These are phyloP conservation scores for Zygosaccharomyces sapae DNA, from an alignment of 1,139 yeast genomes.

Conservation along the genomic window DNA sequence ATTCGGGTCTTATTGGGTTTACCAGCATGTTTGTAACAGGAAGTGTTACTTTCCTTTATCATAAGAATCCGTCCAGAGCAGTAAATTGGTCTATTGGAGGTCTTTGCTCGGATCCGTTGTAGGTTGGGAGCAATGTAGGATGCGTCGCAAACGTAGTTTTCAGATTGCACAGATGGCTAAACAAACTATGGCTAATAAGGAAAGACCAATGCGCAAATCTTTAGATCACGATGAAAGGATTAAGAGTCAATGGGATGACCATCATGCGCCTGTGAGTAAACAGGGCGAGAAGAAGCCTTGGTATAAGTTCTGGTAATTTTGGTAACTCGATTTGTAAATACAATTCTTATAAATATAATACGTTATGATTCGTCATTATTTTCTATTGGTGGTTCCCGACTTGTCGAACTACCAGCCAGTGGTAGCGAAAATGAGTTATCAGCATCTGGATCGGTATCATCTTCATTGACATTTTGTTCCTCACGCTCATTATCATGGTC, in stretches of 20 bases:
- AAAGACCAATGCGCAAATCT: slow-evolving; percentile 39
- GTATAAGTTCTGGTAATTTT: slow-evolving; percentile 34
- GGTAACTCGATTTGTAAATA: slow-evolving; percentile 6
- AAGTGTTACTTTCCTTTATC: slow-evolving; percentile 64
- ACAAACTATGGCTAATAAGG: slow-evolving; percentile 43
- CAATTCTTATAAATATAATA: not conserved
- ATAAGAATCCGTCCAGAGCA: slow-evolving; percentile 57
- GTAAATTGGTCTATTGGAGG: slow-evolving; percentile 84
- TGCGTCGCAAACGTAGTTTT: slow-evolving; percentile 48
- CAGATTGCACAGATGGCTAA: slow-evolving; percentile 47
- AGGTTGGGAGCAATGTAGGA: slow-evolving; percentile 92
- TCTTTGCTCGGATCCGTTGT: slow-evolving; percentile 73
- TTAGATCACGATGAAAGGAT: slow-evolving; percentile 24
- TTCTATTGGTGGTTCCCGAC: too few relatives aligned
- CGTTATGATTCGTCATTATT: too few relatives aligned
- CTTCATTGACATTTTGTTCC: not conserved
- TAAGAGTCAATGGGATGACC: slow-evolving; percentile 27
- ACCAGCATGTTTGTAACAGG: slow-evolving; percentile 80
- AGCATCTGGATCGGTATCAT: slow-evolving; percentile 10
- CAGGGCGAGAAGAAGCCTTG: slow-evolving; percentile 19
- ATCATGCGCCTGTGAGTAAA: slow-evolving; percentile 10
- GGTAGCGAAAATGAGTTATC: slow-evolving; percentile 18
- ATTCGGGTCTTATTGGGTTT: slow-evolving; percentile 82
- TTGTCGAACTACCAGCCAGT: slow-evolving; percentile 17
- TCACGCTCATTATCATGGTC: not conserved